These are phyloP conservation scores for Entomortierella chlamydospora DNA, from an alignment of 192 early-diverging fungal genomes.

Conservation along the genomic window DNA sequence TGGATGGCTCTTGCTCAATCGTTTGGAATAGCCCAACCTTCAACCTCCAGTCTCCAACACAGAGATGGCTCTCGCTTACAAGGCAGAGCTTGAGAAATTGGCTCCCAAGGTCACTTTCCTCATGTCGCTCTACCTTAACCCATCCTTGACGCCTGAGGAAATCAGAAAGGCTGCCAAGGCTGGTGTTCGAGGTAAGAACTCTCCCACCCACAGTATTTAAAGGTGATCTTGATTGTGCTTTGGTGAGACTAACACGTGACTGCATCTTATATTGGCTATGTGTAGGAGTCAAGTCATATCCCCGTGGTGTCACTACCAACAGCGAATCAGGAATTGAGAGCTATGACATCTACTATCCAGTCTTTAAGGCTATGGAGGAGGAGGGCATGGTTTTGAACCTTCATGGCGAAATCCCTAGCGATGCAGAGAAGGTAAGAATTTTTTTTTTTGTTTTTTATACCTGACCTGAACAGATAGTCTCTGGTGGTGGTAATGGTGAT, in stretches of 20 bases:
- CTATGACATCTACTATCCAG: conserved; percentile 90
- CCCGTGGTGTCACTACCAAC: conserved; percentile 98
- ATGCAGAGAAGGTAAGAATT: conserved; percentile 71
- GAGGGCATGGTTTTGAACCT: conserved; percentile 93
- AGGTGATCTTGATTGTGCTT: not conserved
- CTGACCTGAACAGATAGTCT: too few relatives aligned
- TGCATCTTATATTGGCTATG: conserved; percentile 1
- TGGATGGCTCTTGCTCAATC: not conserved
- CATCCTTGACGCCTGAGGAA: conserved; percentile 90
- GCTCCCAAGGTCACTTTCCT: conserved; percentile 90
- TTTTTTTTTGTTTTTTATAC: not conserved
- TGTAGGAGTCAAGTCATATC: conserved; percentile 90
- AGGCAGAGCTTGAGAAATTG: conserved; percentile 78
- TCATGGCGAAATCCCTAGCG: conserved; percentile 95
- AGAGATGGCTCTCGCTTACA: conserved; percentile 89
- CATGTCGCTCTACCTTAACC: conserved; percentile 93
- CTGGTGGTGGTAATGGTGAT: too few relatives aligned
- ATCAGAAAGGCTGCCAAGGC: conserved; percentile 84
- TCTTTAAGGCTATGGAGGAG: conserved; percentile 97
- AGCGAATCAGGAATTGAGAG: conserved; percentile 94
- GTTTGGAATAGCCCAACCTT: conserved; percentile 83
- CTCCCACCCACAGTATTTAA: too few relatives aligned
- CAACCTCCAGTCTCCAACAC: conserved; percentile 91
- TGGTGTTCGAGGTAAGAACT: conserved; percentile 76
- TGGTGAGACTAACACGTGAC: not conserved